phyloP scores from a whole-genome alignment of 768 basidiomycete genomes.

The Lyophyllum decastes region DNA sequence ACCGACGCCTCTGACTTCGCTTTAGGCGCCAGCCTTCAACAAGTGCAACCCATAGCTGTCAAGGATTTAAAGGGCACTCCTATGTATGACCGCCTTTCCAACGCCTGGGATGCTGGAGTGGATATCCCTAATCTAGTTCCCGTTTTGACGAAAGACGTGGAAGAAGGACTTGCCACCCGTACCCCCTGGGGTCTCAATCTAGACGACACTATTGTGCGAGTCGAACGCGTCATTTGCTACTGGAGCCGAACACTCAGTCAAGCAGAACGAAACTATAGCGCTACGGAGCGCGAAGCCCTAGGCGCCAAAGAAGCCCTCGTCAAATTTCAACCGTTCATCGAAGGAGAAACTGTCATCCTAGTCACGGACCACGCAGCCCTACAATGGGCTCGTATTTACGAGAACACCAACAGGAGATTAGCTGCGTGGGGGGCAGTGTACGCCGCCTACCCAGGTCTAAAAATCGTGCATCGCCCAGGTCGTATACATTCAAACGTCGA shows the following conservation, averaged over 20 bases:
- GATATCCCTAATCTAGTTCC: neutral
- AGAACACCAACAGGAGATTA: slow-evolving; percentile 19
- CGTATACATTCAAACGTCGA: slow-evolving; percentile 34
- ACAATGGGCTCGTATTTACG: slow-evolving; percentile 23
- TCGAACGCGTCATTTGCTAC: slow-evolving; percentile 32
- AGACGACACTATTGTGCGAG: slow-evolving; percentile 26
- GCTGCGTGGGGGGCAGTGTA: slow-evolving; percentile 28
- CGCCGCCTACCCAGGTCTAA: slow-evolving; percentile 27
- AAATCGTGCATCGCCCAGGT: slow-evolving; percentile 34
- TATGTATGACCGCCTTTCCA: slow-evolving; percentile 17
- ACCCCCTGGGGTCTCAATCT: slow-evolving; percentile 1
- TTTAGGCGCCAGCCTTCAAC: slow-evolving; percentile 29
- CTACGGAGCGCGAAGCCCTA: slow-evolving; percentile 23
- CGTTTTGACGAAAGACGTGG: neutral
- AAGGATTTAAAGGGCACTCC: slow-evolving; percentile 29
- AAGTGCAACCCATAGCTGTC: slow-evolving; percentile 30
- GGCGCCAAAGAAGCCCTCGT: slow-evolving; percentile 26
- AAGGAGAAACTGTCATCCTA: slow-evolving; percentile 29
- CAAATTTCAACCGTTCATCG: slow-evolving; percentile 35
- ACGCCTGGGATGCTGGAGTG: neutral
- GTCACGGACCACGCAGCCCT: slow-evolving; percentile 27
- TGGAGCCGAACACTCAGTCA: slow-evolving; percentile 26
- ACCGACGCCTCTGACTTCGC: slow-evolving; percentile 35
- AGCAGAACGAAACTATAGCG: slow-evolving; percentile 30
- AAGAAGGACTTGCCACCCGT: neutral